phyloP scores from a whole-genome alignment of 1,284 basidiomycete species.

The Retiboletus fuscus region DNA sequence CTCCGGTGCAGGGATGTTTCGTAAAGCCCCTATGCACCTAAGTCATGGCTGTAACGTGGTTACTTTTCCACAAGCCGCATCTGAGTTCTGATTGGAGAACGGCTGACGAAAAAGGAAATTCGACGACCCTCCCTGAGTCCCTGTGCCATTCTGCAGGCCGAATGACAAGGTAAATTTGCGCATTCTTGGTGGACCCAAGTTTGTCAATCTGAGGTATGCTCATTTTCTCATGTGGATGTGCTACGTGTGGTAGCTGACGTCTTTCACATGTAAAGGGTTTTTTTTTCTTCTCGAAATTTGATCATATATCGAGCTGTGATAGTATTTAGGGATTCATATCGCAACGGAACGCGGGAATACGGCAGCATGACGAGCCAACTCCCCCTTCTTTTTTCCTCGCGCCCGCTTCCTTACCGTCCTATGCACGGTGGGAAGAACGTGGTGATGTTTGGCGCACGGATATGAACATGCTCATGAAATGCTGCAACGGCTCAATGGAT shows the following conservation, averaged over 20 bases:
- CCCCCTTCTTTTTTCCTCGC: neutral
- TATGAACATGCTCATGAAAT: conserved; percentile 19
- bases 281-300: conserved; percentile 33
- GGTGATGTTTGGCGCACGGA: conserved; percentile 11
- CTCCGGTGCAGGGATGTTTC: conserved; percentile 41
- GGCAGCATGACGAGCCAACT: conserved; percentile 23
- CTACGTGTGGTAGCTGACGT: conserved; percentile 26
- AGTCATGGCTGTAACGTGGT: neutral
- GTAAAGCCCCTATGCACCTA: conserved; percentile 32
- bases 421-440: conserved; percentile 4
- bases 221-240: conserved; percentile 15
- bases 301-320: conserved; percentile 23
- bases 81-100: conserved; percentile 14
- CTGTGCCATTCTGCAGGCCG: neutral
- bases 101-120: conserved; percentile 12
- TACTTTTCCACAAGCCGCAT: neutral
- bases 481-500: neutral
- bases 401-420: conserved; percentile 4
- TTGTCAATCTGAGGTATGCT: neutral
- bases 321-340: conserved; percentile 19
- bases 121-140: neutral
- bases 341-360: conserved; percentile 17
- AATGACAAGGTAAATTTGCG: neutral
- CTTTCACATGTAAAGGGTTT: conserved; percentile 19
- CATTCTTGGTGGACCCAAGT: neutral